Percentiles rank a stretch among this genome's conserved stretches.
Conservation (phyloP, 2,329 filamentous ascomycete species). For the Zelopaecilomyces penicillatus region DNA sequence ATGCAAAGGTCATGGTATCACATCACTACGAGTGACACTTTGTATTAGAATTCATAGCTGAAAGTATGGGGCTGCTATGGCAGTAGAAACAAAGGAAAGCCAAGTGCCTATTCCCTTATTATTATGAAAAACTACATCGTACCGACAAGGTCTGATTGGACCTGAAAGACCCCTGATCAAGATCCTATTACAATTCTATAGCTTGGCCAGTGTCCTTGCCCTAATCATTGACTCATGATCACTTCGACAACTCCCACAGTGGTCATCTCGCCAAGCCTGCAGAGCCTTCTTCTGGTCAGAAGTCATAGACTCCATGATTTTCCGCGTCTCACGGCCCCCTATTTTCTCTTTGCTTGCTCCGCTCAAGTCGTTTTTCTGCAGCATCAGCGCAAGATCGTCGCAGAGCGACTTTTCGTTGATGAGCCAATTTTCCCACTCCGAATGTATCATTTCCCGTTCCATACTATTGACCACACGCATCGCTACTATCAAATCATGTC, state of each 20-base stretch:
- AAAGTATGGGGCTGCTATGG: no score
- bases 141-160: no score
- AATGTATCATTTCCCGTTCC: constrained; percentile 74
- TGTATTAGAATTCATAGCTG: no score
- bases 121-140: no score
- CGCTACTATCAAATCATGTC: constrained; percentile 85
- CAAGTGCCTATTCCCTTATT: no score
- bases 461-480: constrained; percentile 84
- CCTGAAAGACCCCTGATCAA: no score
- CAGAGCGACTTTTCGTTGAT: constrained; percentile 70
- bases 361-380: constrained; percentile 24
- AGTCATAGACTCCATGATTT: constrained; percentile 21
- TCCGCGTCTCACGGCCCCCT: constrained; percentile 20
- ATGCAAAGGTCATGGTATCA: no score
- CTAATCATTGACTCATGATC: constrained; percentile 30
- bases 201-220: constrained; percentile 20
- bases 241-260: constrained; percentile 47
- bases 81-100: no score
- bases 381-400: constrained; percentile 45
- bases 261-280: constrained; percentile 41
- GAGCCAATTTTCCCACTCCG: constrained; percentile 93
- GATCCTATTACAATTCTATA: constrained; percentile 4
- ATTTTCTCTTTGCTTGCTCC: constrained; percentile 12
- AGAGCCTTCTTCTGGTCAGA: constrained; percentile 28
- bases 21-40: no score